Evolutionary conservation across 1,139 yeast genomes (phyloP).

Genomic region (Komagataea norvegica): DNA sequence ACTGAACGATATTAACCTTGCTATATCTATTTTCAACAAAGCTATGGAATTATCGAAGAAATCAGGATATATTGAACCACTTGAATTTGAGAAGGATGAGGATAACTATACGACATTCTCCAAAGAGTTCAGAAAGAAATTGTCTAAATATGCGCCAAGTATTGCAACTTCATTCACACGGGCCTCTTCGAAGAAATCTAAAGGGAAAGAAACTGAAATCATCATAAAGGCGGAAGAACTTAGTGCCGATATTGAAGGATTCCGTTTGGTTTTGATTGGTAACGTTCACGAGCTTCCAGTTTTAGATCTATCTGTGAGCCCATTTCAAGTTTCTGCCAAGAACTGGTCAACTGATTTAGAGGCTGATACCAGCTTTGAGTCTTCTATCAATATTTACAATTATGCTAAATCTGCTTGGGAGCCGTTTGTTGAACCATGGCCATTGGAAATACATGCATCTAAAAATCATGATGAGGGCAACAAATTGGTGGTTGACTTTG

Average conservation of each 20-base stretch:
- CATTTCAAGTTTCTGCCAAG: slow-evolving; percentile 65
- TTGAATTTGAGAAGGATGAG: slow-evolving; percentile 27
- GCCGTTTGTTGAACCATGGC: slow-evolving; percentile 87
- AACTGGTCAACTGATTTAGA: slow-evolving; percentile 90
- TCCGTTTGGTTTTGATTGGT: slow-evolving; percentile 84
- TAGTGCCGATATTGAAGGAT: slow-evolving; percentile 69
- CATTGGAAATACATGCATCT: slow-evolving; percentile 68
- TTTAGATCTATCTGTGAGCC: slow-evolving; percentile 70
- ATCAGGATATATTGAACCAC: slow-evolving; percentile 18
- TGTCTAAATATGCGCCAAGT: slow-evolving; percentile 67
- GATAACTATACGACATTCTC: slow-evolving; percentile 41
- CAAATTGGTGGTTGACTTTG: slow-evolving; percentile 50
- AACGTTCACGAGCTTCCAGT: slow-evolving; percentile 93
- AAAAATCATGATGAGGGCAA: slow-evolving; percentile 33
- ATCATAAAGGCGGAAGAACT: slow-evolving; percentile 69
- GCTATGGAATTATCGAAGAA: slow-evolving; percentile 51
- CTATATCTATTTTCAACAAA: slow-evolving; percentile 63
- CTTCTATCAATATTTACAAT: slow-evolving; percentile 77
- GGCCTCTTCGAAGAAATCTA: slow-evolving; percentile 19
- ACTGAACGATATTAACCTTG: slow-evolving; percentile 79
- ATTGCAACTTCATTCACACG: slow-evolving; percentile 42
- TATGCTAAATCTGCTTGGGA: slow-evolving; percentile 96
- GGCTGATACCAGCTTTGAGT: slow-evolving; percentile 65
- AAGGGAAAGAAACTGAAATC: slow-evolving; percentile 31
- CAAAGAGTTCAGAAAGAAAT: slow-evolving; percentile 54